Evolutionary conservation across 2,329 filamentous ascomycete species (phyloP).

Genomic region (Dendryphion nanum): DNA sequence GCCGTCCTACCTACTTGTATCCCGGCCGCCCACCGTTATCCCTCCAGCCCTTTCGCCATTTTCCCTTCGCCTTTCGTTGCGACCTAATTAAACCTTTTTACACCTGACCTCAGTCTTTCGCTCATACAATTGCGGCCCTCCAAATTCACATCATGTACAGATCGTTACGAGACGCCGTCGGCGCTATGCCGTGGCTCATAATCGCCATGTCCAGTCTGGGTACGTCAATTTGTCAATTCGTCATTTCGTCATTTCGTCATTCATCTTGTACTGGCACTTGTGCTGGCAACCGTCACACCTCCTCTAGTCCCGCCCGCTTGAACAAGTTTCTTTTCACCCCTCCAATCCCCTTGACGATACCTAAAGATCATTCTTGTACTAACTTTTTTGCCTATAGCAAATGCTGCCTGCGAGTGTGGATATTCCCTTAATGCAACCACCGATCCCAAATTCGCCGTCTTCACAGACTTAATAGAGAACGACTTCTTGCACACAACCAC

Average conservation of each 20-base stretch:
- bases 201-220: conserved; percentile 29
- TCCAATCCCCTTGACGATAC: too few species aligned
- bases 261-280: neutral
- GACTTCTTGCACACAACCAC: conserved; percentile 64
- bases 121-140: too few species aligned
- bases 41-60: too few species aligned
- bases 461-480: conserved; percentile 69
- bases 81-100: too few species aligned
- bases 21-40: too few species aligned
- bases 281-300: neutral
- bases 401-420: conserved; percentile 67
- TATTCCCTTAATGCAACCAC: conserved; percentile 58
- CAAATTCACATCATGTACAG: conserved; percentile 4
- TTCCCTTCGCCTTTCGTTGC: too few species aligned
- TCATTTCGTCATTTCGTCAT: neutral
- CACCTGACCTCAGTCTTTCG: conserved; percentile 1
- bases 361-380: too few species aligned
- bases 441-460: conserved; percentile 48
- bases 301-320: too few species aligned
- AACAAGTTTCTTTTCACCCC: too few species aligned
- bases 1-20: too few species aligned
- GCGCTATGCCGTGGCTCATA: conserved; percentile 28
- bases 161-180: conserved; percentile 14
- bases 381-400: conserved; percentile 20
- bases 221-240: conserved; percentile 14